Evolutionary conservation across 495 filamentous ascomycete species (phyloP), one percentile per base, ranked within the genome.

Genomic region (Endocarpon pusillum): DNA sequence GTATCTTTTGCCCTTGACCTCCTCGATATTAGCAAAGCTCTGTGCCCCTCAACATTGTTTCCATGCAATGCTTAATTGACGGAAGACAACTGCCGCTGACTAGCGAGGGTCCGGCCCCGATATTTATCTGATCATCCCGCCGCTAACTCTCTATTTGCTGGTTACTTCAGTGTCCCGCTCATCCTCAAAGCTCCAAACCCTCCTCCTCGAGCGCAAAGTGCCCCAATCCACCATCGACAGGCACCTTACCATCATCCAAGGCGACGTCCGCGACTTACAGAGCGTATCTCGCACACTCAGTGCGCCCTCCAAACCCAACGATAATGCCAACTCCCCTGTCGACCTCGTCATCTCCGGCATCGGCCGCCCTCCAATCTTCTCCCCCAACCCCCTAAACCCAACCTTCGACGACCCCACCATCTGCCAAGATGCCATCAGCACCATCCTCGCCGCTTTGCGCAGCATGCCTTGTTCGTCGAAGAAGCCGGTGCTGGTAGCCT

Each of bases 141-240:
- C n/a, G n/a, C n/a, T n/a, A n/a, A n/a, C n/a, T n/a, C n/a, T n/a
- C n/a, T n/a, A n/a, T n/a, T n/a, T 33, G 19, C n/a, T n/a, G 30
- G 59, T 52, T 35, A 43, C 45, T 18, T 62, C 71, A 14, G 62
- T 75, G 4, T 73, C 59, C 39, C 73, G 78, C 17, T 69, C 59
- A 2, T 73, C 78, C 3, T 41, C 61, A 29, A 81, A 75, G 47
- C 73, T 83, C 37, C 51, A 47, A 36, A 47, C 46, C 17, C 40
- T 64, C 17, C 53, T 69, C 31, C 38, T 52, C 9, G 48, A 53
- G 36, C 45, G 37, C 3, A 55, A 49, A 19, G 41, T 68, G 29
- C 46, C 53, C 14, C 36, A 46, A 14, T 19, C 43, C 38, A 32
- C 42, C 27, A 32, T 62, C 29, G 18, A 48, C 31, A 25, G 44